Percentiles rank a stretch among this genome's conserved stretches.
Evolutionary conservation across 345 rosid species (phyloP).

Genomic region (Triadica sebifera): DNA sequence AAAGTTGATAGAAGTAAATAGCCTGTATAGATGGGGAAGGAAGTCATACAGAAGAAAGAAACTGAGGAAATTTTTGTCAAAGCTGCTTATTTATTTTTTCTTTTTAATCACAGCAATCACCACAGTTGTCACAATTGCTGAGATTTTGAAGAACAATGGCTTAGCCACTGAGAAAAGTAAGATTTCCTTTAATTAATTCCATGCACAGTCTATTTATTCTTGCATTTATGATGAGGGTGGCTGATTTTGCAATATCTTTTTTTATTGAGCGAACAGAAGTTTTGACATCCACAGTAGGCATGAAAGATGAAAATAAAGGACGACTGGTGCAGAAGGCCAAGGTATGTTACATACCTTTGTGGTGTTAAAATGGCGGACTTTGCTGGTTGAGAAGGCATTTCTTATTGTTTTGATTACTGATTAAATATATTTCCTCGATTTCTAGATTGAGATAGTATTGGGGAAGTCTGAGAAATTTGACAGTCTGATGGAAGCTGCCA

Average conservation of each 20-base stretch:
- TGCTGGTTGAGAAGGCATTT: too few relatives aligned
- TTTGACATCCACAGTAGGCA: constrained; percentile 76
- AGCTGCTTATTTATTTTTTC: not conserved
- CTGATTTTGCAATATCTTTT: not conserved
- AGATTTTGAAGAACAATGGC: constrained; percentile 91
- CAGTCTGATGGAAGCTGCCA: constrained; percentile 46
- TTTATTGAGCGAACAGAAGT: constrained; percentile 45
- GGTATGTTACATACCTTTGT: constrained; percentile 32
- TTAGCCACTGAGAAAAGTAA: constrained; percentile 82
- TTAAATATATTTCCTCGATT: not conserved
- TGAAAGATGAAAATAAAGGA: constrained; percentile 85
- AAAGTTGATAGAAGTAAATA: not conserved
- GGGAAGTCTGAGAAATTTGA: constrained; percentile 75
- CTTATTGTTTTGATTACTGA: not conserved
- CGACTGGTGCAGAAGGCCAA: constrained; percentile 79
- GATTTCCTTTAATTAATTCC: not conserved
- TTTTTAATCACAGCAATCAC: constrained; percentile 21
- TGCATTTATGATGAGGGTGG: too few relatives aligned
- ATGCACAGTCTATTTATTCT: not conserved
- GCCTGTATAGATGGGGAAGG: not conserved
- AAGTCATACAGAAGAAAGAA: not conserved
- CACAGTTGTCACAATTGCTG: constrained; percentile 51
- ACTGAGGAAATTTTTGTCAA: not conserved
- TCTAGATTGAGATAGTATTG: constrained; percentile 73
- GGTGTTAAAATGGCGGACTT: not conserved